Evolutionary conservation across 2,329 filamentous ascomycete species (phyloP), one percentile per base, ranked within the genome.

Genomic region (Pyrenophora graminea): DNA sequence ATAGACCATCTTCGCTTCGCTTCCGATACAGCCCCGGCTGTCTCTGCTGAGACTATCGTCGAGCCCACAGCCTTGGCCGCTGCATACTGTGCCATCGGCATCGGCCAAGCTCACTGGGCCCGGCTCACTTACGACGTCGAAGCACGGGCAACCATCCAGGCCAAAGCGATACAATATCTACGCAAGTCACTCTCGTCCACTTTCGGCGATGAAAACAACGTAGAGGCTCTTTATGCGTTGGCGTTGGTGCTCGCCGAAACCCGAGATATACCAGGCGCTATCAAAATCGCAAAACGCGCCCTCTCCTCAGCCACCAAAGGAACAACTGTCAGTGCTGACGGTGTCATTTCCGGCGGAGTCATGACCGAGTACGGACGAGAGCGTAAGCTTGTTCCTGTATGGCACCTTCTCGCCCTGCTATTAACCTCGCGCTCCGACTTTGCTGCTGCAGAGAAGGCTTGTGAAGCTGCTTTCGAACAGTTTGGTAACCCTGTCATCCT

Each of bases 381-480:
- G 68, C 79, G 80, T 42, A 80, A 81, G 55, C 65, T 84, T n/a
- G 85, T 97, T 19, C 87, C 92, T 2, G 75, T 97, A 19, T 97
- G 94, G 92, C 94, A 99, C 77, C 80, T 99, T 13, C 80, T 99
- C 39, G 87, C 91, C 0, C 80, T 99, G 19, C 79, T 97, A 18
- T 76, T 97, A 25, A 96, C 90, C 59, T 90, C 91, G 1, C 86
- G 89, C 58, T 89, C 96, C 59, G 91, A 97, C 56, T 96, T 89
- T 63, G 78, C 84, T 42, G 88, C 89, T 71, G 92, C 94, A 2
- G 82, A 85, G 23, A 86, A 87, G 64, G 88, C 91, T 27, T 97
- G 92, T 62, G 91, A 96, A 68, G 91, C 90, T 21, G 92, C 91
- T 3, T 89, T 97, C 67, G 91, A 96, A 61, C 90, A 96, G 67